phyloP scores from a whole-genome alignment of 2,329 filamentous ascomycete genomes.

The Colletotrichum sp. region DNA sequence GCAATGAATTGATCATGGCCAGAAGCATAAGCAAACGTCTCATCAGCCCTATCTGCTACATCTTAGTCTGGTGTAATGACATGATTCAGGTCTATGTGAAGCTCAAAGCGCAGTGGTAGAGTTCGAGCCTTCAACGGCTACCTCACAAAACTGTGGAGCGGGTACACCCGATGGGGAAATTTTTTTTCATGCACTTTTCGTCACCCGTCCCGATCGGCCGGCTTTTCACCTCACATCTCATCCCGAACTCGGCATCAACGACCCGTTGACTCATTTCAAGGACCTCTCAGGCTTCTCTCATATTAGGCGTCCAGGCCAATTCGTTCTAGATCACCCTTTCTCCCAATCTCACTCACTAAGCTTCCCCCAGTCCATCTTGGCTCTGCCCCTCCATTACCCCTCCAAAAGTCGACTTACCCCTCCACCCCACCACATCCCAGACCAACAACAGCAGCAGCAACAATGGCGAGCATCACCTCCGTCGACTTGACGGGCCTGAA shows the following conservation, averaged over 20 bases:
- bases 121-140: background rate
- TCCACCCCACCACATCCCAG: constrained; percentile 1
- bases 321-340: background rate
- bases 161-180: constrained; percentile 12
- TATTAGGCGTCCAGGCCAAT: background rate
- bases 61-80: background rate
- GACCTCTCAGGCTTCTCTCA: background rate
- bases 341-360: background rate
- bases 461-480: constrained; percentile 19
- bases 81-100: background rate
- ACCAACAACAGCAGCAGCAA: background rate
- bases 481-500: constrained; percentile 21
- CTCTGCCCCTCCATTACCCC: background rate
- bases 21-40: background rate
- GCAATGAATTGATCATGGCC: background rate
- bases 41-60: background rate
- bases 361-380: background rate
- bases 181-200: constrained; percentile 17
- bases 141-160: background rate
- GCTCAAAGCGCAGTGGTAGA: background rate
- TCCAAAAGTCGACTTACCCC: background rate
- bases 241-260: constrained; percentile 6
- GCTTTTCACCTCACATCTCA: background rate
- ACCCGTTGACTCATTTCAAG: background rate
- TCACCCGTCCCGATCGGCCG: background rate